Evolutionary conservation across 495 filamentous ascomycete genomes (phyloP), one percentile per base, ranked within the genome.

Genomic region (Penicillium simplicissimum): DNA sequence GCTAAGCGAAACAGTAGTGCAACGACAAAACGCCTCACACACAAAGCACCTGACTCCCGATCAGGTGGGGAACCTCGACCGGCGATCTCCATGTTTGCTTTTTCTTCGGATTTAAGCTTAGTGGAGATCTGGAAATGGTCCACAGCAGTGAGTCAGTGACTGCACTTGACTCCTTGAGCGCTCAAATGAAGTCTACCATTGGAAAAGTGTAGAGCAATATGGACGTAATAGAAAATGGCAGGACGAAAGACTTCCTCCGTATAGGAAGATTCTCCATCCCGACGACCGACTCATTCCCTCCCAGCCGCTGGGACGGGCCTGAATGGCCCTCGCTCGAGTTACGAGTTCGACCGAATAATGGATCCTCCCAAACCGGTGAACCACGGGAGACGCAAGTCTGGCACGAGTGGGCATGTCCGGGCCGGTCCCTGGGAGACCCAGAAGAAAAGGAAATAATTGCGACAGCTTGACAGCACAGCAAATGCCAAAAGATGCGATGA

Each of bases 51-150:
- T n/a, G n/a, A n/a, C n/a, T n/a, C n/a, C n/a, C 33, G 35, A 36
- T 62, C 60, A 57, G 60, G 60, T 62, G 60, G 61, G 61, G 61
- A 42, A 52, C 31, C 33, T 43, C 51, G 15, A 53, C 59, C 53
- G 55, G 38, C 60, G 48, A 63, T 58, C 62, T 23, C 33, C 33
- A 64, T 64, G 62, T 64, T 64, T 64, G 62, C 62, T 64, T 64
- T 64, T 64, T 64, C 33, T 31, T 43, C 49, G 54, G 35, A 64
- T 60, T 55, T 64, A 60, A 64, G 53, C 57, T 64, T 56, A 60
- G 62, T 60, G 57, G 57, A 57, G 47, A 55, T 55, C 49, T 52
- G 48, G 48, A 28, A 51, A 52, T 38, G 62, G 60, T 57, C 53
- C 54, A 62, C 54, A 31, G 28, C 28, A 0, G 4, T 28, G 2